Evolutionary conservation across 2,329 filamentous ascomycete genomes (phyloP).

Genomic region (Colletotrichum zoysiae): DNA sequence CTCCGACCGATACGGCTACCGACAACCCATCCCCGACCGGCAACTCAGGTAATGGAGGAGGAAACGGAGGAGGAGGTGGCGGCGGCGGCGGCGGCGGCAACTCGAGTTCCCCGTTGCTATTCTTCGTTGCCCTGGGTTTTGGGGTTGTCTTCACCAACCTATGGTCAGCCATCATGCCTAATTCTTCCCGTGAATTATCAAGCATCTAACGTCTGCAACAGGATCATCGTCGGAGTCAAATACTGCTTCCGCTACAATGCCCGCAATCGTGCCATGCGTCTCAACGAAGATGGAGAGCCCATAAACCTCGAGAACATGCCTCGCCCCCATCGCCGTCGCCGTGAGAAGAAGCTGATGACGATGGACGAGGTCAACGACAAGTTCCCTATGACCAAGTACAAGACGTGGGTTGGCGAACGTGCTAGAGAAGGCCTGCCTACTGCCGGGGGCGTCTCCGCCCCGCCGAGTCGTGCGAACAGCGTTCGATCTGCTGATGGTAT

Average conservation of each 20-base stretch:
- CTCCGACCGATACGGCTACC: conserved; percentile 22
- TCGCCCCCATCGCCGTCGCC: conserved; percentile 83
- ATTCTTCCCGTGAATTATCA: neutral
- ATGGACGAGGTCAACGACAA: conserved; percentile 99
- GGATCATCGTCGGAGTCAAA: conserved; percentile 99
- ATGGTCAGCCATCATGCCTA: conserved; percentile 74
- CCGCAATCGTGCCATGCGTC: conserved; percentile 84
- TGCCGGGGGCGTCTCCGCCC: conserved; percentile 83
- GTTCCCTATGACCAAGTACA: conserved; percentile 97
- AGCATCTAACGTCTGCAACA: conserved; percentile 56
- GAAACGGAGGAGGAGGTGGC: conserved; percentile 17
- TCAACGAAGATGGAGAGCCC: conserved; percentile 84
- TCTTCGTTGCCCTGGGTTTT: conserved; percentile 96
- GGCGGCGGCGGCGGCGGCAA: conserved; percentile 43
- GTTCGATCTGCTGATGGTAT: conserved; percentile 75
- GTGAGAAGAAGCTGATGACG: conserved; percentile 98
- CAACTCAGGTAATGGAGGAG: conserved; percentile 39
- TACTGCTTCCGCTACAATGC: conserved; percentile 99
- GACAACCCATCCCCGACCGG: conserved; percentile 7
- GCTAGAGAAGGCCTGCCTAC: conserved; percentile 87
- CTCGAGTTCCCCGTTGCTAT: conserved; percentile 65
- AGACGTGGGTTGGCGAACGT: conserved; percentile 88
- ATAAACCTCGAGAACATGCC: conserved; percentile 91
- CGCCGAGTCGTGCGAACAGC: conserved; percentile 79
- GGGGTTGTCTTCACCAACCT: conserved; percentile 99